phyloP scores from a whole-genome alignment of 169 alveolate species.

The Blepharisma undulans region DNA sequence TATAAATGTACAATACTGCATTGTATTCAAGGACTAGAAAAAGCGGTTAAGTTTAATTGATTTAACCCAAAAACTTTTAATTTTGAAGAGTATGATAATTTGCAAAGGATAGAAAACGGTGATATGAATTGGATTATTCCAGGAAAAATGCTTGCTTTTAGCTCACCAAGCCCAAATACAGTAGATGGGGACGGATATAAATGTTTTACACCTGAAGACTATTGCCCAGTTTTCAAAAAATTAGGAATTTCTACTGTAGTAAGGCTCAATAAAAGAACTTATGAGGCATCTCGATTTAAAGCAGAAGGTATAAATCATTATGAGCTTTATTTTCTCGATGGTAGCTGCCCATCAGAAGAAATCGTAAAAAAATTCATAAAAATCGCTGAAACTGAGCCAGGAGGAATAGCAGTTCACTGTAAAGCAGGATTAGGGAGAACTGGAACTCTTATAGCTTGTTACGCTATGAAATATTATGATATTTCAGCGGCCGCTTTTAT shows the following conservation, averaged over 20 bases:
- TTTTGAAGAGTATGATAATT: conserved; percentile 86
- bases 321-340: conserved; percentile 90
- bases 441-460: conserved; percentile 93
- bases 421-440: conserved; percentile 97
- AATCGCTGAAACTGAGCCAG: conserved; percentile 88
- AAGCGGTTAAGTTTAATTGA: conserved; percentile 82
- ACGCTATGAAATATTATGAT: conserved; percentile 88
- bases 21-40: conserved; percentile 20
- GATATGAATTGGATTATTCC: conserved; percentile 94
- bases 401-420: conserved; percentile 95
- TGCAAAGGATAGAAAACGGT: conserved; percentile 91
- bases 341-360: conserved; percentile 91
- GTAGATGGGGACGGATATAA: conserved; percentile 59
- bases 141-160: conserved; percentile 89
- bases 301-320: conserved; percentile 79
- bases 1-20: neutral
- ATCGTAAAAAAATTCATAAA: conserved; percentile 86
- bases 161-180: conserved; percentile 85
- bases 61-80: conserved; percentile 87
- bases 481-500: conserved; percentile 93
- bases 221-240: conserved; percentile 87
- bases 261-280: conserved; percentile 89
- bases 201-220: conserved; percentile 86
- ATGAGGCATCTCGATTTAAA: conserved; percentile 85
- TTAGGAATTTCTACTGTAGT: conserved; percentile 85